Evolutionary conservation across 2,329 filamentous ascomycete genomes (phyloP), one percentile per base, ranked within the genome.

Genomic region (Colletotrichum falcatum): DNA sequence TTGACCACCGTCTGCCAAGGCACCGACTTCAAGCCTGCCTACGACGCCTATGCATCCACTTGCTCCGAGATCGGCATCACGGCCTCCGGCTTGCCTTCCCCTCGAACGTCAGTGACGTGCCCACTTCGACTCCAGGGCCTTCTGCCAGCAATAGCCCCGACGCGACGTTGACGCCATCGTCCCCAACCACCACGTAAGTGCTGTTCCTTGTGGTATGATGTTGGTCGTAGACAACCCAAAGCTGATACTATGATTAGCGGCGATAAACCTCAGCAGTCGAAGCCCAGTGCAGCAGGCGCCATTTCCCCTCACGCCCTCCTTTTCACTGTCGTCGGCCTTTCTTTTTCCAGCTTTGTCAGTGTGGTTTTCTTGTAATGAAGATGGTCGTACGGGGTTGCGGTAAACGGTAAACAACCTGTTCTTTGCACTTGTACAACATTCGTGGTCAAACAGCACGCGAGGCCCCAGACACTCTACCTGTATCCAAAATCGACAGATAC

Each of bases 231-330:
- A 28, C n/a, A 28, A 7, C 8, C 23, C 5, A 33, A 35, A 3
- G 33, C 51, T 70, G 20, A 70, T 58, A 11, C 23, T 58, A 6
- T 20, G 9, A 20, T 23, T 28, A 23, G 37, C 58, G 48, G 65
- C 30, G 55, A 61, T n/a, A 39, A 11, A 7, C 58, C 68, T 33
- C 61, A 35, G 11, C 53, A 62, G 26, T 63, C 26, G 28, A 71
- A 68, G 48, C 68, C 68, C 20, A 68, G 68, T 30, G 65, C 68
- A 42, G 68, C 68, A 33, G 68, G 58, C 8, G 68, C 65, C 20
- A 71, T 71, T 60, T 64, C 68, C 33, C 68, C 68, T 30, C 68
- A 63, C 53, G 64, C 68, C 14, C 20, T 71, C 3, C 58, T 68
- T 8, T 71, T 71, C 46, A 55, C 58, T 6, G 11, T 63, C 16